These are phyloP conservation scores for Neurospora sp. DNA, from an alignment of 495 filamentous ascomycete genomes.

Conservation along the genomic window DNA sequence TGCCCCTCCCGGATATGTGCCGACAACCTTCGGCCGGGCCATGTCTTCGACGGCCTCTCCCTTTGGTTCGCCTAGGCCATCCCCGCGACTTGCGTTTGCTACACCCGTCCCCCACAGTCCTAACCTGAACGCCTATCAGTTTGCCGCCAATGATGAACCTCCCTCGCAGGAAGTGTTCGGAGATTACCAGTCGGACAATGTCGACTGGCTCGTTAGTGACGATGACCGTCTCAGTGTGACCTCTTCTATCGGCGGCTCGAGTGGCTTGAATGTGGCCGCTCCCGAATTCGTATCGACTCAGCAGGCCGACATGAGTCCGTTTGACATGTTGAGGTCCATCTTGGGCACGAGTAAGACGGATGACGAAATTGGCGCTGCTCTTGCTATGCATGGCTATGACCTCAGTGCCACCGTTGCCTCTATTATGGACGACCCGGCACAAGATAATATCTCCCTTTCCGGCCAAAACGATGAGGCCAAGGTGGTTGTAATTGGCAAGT, in stretches of 20 bases:
- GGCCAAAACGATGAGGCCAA: slow-evolving; percentile 36
- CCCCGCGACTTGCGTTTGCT: slow-evolving; percentile 82
- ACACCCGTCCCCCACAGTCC: slow-evolving; percentile 91
- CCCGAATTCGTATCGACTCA: slow-evolving; percentile 66
- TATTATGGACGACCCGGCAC: slow-evolving; percentile 57
- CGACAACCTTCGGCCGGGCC: slow-evolving; percentile 59
- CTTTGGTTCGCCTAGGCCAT: slow-evolving; percentile 89
- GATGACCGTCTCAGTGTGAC: slow-evolving; percentile 63
- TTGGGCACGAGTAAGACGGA: slow-evolving; percentile 80
- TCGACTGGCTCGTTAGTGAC: slow-evolving; percentile 93
- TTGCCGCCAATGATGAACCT: slow-evolving; percentile 54
- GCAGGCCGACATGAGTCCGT: slow-evolving; percentile 86
- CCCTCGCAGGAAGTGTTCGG: slow-evolving; percentile 78
- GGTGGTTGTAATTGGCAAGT: slow-evolving; percentile 77
- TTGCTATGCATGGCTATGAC: slow-evolving; percentile 87
- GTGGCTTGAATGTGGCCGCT: slow-evolving; percentile 61
- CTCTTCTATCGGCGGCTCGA: slow-evolving; percentile 50
- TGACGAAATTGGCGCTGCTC: slow-evolving; percentile 83
- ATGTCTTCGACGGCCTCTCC: slow-evolving; percentile 75
- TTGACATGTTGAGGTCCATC: slow-evolving; percentile 95
- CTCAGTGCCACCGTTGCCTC: slow-evolving; percentile 78
- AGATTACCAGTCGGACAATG: slow-evolving; percentile 83
- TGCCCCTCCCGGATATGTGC: slow-evolving; percentile 71
- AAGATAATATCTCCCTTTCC: slow-evolving; percentile 29
- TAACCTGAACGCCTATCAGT: slow-evolving; percentile 86